A percentile compares a stretch with the other conserved stretches of the same genome.
Conservation (phyloP, 2,329 filamentous ascomycete genomes). For the Beauveria sp. region DNA sequence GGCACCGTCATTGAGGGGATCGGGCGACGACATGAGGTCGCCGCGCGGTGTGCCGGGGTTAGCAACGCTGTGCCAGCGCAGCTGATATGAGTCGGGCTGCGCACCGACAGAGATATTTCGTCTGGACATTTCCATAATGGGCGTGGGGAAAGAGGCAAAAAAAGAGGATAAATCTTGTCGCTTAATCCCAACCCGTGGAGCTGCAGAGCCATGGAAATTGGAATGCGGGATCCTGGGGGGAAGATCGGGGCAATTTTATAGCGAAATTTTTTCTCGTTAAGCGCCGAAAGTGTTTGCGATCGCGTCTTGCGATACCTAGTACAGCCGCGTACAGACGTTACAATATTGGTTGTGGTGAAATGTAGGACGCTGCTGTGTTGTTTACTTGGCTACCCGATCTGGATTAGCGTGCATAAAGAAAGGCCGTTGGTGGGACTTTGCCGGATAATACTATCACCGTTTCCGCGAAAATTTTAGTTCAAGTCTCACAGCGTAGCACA, state of each 20-base stretch:
- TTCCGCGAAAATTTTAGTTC: background rate
- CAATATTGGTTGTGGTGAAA: background rate
- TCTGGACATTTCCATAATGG: slow-evolving; percentile 12
- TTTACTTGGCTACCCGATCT: slow-evolving; percentile 12
- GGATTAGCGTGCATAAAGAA: slow-evolving; percentile 1
- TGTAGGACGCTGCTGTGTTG: background rate
- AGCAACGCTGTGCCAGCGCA: slow-evolving; percentile 30
- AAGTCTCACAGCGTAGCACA: too few relatives aligned
- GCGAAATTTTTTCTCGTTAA: background rate
- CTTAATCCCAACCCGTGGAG: background rate
- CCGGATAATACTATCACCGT: background rate
- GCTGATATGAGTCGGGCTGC: slow-evolving; percentile 19
- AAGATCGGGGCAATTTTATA: background rate
- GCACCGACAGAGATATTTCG: slow-evolving; percentile 1
- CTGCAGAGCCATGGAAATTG: slow-evolving; percentile 8
- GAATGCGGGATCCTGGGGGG: background rate
- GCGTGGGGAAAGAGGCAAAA: background rate
- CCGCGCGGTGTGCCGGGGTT: slow-evolving; percentile 30
- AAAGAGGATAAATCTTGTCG: background rate
- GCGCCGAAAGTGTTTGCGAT: background rate
- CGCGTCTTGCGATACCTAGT: background rate
- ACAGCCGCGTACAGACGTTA: background rate
- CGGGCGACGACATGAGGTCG: slow-evolving; percentile 43
- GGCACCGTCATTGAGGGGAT: slow-evolving; percentile 39
- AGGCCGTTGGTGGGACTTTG: background rate